Percentiles rank a stretch among this genome's conserved stretches.
Conservation (phyloP, 768 basidiomycete genomes). For the Xanthoconium stramineum region DNA sequence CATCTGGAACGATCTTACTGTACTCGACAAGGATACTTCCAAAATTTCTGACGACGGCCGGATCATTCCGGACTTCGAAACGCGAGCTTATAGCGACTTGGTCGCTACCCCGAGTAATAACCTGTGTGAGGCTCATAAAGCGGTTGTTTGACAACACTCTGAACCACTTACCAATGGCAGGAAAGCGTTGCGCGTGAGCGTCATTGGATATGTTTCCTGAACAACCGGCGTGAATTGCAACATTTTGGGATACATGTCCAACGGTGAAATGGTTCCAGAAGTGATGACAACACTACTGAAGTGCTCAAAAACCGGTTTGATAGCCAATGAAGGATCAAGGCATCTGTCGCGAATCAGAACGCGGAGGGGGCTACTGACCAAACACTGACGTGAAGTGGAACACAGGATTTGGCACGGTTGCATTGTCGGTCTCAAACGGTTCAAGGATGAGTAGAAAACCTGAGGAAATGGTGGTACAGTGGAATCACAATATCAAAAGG, state of each 20-base stretch:
- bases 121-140: slow-evolving; percentile 42
- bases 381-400: slow-evolving; percentile 89
- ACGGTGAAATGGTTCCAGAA: slow-evolving; percentile 94
- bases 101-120: slow-evolving; percentile 96
- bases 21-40: slow-evolving; percentile 98
- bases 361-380: neutral
- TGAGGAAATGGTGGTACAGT: slow-evolving; percentile 26
- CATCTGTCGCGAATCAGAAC: slow-evolving; percentile 53
- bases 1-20: slow-evolving; percentile 96
- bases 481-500: neutral
- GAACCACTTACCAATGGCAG: slow-evolving; percentile 73
- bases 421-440: slow-evolving; percentile 97
- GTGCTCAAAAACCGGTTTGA: slow-evolving; percentile 96
- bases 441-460: slow-evolving; percentile 96
- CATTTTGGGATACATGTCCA: slow-evolving; percentile 99
- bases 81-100: slow-evolving; percentile 98
- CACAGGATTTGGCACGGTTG: slow-evolving; percentile 97
- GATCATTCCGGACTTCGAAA: slow-evolving; percentile 98
- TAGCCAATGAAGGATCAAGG: slow-evolving; percentile 95
- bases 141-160: neutral
- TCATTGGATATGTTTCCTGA: slow-evolving; percentile 97
- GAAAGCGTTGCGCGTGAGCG: slow-evolving; percentile 93
- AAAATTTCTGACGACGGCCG: slow-evolving; percentile 97
- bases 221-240: slow-evolving; percentile 96
- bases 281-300: slow-evolving; percentile 99